Conservation (phyloP, 352 stramenopile species). For the Globisporangium viniferum region DNA sequence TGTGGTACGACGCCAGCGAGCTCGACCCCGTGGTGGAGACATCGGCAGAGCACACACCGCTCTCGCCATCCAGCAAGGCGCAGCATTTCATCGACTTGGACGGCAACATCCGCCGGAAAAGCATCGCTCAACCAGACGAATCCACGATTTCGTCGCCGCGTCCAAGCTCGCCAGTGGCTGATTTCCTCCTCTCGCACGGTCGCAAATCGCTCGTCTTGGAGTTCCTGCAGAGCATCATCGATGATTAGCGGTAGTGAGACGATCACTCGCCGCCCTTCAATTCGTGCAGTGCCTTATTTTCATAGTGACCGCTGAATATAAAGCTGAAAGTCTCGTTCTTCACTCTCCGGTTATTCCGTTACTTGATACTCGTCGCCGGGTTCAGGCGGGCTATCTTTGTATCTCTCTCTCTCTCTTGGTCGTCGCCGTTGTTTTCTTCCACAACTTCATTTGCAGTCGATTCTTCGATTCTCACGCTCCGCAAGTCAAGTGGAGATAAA, state of each 20-base stretch:
- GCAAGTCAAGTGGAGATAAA: neutral
- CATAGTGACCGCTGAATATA: conserved; percentile 6
- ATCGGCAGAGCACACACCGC: conserved; percentile 21
- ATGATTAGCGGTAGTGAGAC: conserved; percentile 15
- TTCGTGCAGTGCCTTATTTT: neutral
- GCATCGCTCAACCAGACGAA: neutral
- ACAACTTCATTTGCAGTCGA: neutral
- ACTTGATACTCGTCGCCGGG: neutral
- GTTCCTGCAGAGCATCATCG: conserved; percentile 30
- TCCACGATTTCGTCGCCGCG: neutral
- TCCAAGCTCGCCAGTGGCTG: neutral
- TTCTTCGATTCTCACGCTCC: neutral
- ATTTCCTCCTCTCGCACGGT: neutral
- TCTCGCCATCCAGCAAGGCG: conserved; percentile 25
- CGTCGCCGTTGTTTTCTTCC: neutral
- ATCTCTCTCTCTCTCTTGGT: neutral
- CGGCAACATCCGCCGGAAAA: conserved; percentile 35
- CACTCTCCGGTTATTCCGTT: neutral
- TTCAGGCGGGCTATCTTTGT: conserved; percentile 5
- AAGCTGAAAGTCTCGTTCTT: neutral
- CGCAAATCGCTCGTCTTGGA: conserved; percentile 26
- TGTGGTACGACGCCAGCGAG: conserved; percentile 30
- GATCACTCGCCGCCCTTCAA: neutral
- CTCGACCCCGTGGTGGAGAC: conserved; percentile 30
- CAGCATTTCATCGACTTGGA: conserved; percentile 30